Evolutionary conservation across 305 asterid genomes (phyloP).

Genomic region (Solanum chacoense): DNA sequence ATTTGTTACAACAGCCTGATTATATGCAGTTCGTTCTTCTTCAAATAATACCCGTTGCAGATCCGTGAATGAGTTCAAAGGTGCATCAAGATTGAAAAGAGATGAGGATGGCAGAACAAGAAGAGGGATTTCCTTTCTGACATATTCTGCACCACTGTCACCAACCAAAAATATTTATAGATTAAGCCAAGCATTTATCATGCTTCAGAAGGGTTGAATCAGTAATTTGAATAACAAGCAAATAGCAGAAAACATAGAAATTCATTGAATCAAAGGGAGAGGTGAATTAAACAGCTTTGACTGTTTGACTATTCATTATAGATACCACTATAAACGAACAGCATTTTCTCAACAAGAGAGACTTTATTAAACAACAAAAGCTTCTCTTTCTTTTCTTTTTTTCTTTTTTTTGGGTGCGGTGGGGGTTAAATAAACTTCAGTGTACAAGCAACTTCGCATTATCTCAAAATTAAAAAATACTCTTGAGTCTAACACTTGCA

Average conservation of each 20-base stretch:
- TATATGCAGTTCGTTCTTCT: conserved; percentile 87
- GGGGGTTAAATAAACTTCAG: neutral
- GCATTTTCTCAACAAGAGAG: neutral
- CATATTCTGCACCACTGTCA: conserved; percentile 92
- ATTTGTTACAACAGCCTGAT: conserved; percentile 60
- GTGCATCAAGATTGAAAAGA: conserved; percentile 61
- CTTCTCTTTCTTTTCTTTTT: neutral
- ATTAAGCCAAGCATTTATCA: neutral
- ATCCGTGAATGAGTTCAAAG: conserved; percentile 57
- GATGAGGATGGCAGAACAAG: conserved; percentile 59
- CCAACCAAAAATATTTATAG: conserved; percentile 16
- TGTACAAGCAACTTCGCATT: neutral
- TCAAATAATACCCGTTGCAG: conserved; percentile 82
- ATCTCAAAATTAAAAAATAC: neutral
- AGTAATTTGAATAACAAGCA: neutral
- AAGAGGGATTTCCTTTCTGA: conserved; percentile 89
- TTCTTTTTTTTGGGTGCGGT: neutral
- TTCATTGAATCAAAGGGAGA: neutral
- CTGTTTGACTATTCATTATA: neutral
- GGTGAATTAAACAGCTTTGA: neutral
- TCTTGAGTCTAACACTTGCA: neutral
- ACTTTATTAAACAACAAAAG: neutral
- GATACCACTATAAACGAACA: neutral
- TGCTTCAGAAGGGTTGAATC: neutral
- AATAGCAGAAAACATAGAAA: neutral